phyloP scores from a whole-genome alignment of 2,329 filamentous ascomycete species.

The Fonsecaea monophora region DNA sequence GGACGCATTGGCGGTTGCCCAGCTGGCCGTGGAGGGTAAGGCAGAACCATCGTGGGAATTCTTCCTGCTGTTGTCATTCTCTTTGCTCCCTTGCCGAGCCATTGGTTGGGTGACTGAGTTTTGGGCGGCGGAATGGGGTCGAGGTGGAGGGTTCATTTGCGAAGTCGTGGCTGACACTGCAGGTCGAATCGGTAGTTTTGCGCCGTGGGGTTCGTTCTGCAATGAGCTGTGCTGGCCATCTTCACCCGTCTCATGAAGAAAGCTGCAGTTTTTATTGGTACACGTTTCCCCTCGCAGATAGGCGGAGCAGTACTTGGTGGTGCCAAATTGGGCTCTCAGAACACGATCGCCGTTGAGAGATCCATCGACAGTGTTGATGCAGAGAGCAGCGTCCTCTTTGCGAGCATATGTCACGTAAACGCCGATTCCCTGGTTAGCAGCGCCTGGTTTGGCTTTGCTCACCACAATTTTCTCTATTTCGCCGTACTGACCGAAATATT shows the following conservation, averaged over 20 bases:
- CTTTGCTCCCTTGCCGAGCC: constrained; percentile 75
- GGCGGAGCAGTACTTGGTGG: constrained; percentile 97
- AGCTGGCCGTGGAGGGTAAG: constrained; percentile 91
- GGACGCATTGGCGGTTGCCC: constrained; percentile 75
- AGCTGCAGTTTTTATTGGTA: constrained; percentile 96
- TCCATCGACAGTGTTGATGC: constrained; percentile 90
- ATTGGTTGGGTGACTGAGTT: constrained; percentile 61
- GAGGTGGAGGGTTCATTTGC: constrained; percentile 46
- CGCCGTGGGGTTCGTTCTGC: constrained; percentile 39
- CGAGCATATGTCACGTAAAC: constrained; percentile 98
- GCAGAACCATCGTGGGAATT: constrained; percentile 82
- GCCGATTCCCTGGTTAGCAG: constrained; percentile 81
- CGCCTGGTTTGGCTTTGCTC: constrained; percentile 85
- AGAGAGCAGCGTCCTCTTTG: constrained; percentile 86
- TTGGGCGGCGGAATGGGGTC: constrained; percentile 52
- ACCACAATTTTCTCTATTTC: constrained; percentile 99
- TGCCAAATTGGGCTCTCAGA: constrained; percentile 79
- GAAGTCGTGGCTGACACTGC: constrained; percentile 46
- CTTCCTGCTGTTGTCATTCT: constrained; percentile 64
- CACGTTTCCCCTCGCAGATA: constrained; percentile 94
- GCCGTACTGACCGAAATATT: constrained; percentile 98
- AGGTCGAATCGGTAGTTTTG: constrained; percentile 47
- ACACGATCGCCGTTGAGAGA: constrained; percentile 88
- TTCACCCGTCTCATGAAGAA: constrained; percentile 96
- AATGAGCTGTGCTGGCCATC: constrained; percentile 60